Conservation (phyloP, 2,329 filamentous ascomycete genomes). For the Thelonectria discophora region DNA sequence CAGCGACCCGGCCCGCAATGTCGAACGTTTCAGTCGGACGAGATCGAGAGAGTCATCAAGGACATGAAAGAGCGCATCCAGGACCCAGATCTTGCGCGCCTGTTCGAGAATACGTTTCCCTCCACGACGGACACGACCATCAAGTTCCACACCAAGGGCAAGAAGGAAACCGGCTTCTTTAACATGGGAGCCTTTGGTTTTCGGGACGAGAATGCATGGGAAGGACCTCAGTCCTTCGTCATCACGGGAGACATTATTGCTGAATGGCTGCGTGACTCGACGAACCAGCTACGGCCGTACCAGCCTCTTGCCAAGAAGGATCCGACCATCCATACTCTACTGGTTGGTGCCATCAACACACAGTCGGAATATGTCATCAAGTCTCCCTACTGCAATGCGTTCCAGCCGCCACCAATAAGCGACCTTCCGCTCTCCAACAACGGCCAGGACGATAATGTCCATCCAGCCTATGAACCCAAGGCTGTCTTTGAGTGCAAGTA, state of each 20-base stretch:
- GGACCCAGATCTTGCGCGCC: constrained; percentile 85
- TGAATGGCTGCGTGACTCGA: constrained; percentile 91
- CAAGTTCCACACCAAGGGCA: constrained; percentile 80
- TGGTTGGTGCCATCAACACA: constrained; percentile 94
- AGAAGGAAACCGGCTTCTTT: constrained; percentile 50
- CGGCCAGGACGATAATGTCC: constrained; percentile 83
- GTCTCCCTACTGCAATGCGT: constrained; percentile 97
- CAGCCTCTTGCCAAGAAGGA: constrained; percentile 86
- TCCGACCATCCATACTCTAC: constrained; percentile 77
- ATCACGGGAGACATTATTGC: constrained; percentile 94
- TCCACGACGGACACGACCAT: constrained; percentile 87
- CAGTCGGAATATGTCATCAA: constrained; percentile 95
- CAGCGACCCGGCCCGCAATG: constrained; percentile 84
- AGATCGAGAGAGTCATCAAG: constrained; percentile 87
- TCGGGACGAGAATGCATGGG: constrained; percentile 72
- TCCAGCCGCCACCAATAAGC: constrained; percentile 90
- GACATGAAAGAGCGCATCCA: constrained; percentile 82
- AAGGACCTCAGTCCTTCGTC: constrained; percentile 88
- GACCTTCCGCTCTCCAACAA: constrained; percentile 76
- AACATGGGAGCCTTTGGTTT: constrained; percentile 45
- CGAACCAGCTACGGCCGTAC: constrained; percentile 92
- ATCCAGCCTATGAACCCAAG: constrained; percentile 84
- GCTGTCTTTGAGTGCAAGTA: constrained; percentile 99
- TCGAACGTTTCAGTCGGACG: constrained; percentile 86
- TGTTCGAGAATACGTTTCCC: constrained; percentile 96